Conservation (phyloP, 192 early-diverging fungal genomes). For the Backusella tarrabulga region DNA sequence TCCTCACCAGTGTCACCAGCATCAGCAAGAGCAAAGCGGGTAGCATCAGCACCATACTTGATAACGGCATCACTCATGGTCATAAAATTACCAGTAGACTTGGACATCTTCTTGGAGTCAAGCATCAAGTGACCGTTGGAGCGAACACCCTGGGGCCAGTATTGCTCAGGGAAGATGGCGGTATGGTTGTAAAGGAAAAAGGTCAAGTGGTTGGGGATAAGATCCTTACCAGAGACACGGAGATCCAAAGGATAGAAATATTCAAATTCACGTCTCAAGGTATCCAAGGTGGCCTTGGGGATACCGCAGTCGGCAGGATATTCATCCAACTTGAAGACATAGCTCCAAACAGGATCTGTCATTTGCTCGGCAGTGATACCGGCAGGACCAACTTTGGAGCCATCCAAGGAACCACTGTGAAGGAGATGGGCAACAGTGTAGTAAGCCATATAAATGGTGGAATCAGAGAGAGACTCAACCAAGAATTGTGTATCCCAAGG, state of each 20-base stretch:
- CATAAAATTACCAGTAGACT: conserved; percentile 96
- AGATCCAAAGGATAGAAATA: conserved; percentile 99
- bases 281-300: conserved; percentile 65
- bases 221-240: conserved; percentile 95
- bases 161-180: conserved; percentile 86
- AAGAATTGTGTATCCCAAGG: conserved; percentile 93
- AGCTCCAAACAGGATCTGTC: conserved; percentile 91
- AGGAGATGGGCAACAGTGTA: conserved; percentile 95
- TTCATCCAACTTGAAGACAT: conserved; percentile 76
- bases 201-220: conserved; percentile 96
- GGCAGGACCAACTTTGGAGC: conserved; percentile 70
- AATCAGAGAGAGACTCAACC: conserved; percentile 96
- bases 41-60: conserved; percentile 95
- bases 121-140: conserved; percentile 95
- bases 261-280: conserved; percentile 85
- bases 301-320: conserved; percentile 60
- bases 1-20: conserved; percentile 96
- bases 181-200: conserved; percentile 97
- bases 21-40: conserved; percentile 92
- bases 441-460: conserved; percentile 99
- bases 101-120: conserved; percentile 97
- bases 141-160: conserved; percentile 88
- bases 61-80: conserved; percentile 76
- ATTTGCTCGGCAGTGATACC: conserved; percentile 82
- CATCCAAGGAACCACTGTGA: conserved; percentile 85